Conservation (phyloP, 352 stramenopile species). For the Heterotrichella gracilis region DNA sequence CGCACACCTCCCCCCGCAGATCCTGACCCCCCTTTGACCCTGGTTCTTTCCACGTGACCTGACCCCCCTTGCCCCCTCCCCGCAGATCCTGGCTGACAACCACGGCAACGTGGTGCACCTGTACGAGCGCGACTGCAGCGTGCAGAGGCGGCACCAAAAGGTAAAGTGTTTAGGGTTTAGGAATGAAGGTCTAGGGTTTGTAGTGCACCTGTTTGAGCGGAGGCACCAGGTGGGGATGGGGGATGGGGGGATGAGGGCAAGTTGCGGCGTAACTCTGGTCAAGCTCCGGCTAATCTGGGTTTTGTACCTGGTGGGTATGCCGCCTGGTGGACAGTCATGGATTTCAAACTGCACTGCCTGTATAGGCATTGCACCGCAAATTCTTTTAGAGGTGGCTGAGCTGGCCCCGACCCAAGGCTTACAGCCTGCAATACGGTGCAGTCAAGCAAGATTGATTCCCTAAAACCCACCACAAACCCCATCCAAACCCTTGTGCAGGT, state of each 20-base stretch:
- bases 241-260: too few relatives aligned
- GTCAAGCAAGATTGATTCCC: constrained; percentile 88
- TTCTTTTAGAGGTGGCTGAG: constrained; percentile 44
- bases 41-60: too few relatives aligned
- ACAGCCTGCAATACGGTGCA: constrained; percentile 72
- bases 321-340: not conserved
- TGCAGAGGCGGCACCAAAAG: constrained; percentile 86
- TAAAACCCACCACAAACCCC: constrained; percentile 42
- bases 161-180: too few relatives aligned
- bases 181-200: too few relatives aligned
- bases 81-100: constrained; percentile 51
- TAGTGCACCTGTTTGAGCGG: too few relatives aligned
- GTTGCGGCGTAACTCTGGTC: too few relatives aligned
- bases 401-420: constrained; percentile 48
- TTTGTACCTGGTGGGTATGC: not conserved
- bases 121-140: constrained; percentile 66
- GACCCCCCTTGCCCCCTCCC: too few relatives aligned
- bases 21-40: too few relatives aligned
- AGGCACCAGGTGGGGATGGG: too few relatives aligned
- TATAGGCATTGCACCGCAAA: constrained; percentile 13
- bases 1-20: too few relatives aligned
- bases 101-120: constrained; percentile 57
- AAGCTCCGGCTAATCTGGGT: too few relatives aligned
- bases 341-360: not conserved
- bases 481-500: constrained; percentile 76